phyloP scores from a whole-genome alignment of 1,139 yeast genomes.

The Meyerozyma elateridarum region DNA sequence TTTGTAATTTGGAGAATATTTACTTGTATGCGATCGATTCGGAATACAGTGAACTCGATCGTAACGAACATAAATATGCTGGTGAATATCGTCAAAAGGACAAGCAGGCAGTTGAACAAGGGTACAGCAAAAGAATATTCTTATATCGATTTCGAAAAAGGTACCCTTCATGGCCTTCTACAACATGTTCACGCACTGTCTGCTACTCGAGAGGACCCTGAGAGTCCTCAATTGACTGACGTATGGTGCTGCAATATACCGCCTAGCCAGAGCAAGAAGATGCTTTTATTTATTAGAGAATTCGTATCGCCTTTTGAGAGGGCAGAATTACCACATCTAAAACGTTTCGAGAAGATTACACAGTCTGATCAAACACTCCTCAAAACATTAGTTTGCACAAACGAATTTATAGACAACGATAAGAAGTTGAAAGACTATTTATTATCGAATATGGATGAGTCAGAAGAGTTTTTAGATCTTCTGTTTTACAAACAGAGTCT shows the following conservation, averaged over 20 bases:
- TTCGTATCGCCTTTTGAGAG: conserved; percentile 24
- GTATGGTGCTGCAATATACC: conserved; percentile 53
- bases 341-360: conserved; percentile 26
- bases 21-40: no score
- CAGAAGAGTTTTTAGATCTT: conserved; percentile 8
- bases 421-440: neutral
- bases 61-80: neutral
- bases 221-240: conserved; percentile 30
- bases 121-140: conserved; percentile 6
- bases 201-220: conserved; percentile 21
- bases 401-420: neutral
- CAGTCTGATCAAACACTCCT: conserved; percentile 2
- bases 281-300: conserved; percentile 24
- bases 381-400: conserved; percentile 2
- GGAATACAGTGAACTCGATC: no score
- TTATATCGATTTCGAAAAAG: conserved; percentile 40
- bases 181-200: conserved; percentile 40
- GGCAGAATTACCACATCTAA: conserved; percentile 25
- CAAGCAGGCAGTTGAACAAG: conserved; percentile 3
- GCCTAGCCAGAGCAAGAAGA: conserved; percentile 26
- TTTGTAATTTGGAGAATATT: no score
- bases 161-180: conserved; percentile 44
- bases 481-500: conserved; percentile 18
- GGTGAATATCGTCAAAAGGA: conserved; percentile 5
- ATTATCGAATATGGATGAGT: neutral